These are phyloP conservation scores for Turritis glabra DNA, from an alignment of 345 rosid species.

Conservation along the genomic window DNA sequence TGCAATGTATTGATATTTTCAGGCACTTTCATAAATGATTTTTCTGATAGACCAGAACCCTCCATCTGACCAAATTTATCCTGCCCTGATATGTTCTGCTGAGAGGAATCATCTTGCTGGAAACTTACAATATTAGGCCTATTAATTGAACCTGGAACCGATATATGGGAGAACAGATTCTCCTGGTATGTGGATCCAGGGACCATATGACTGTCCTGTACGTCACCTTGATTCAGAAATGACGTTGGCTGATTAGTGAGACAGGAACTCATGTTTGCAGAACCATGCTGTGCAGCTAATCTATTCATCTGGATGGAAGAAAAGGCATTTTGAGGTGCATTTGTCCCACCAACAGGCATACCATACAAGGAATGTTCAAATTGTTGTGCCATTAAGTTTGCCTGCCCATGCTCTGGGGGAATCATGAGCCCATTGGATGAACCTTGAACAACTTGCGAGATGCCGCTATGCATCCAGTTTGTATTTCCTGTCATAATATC, in stretches of 20 bases:
- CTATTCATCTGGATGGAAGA: slow-evolving; percentile 58
- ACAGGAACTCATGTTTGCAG: slow-evolving; percentile 52
- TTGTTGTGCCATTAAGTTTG: slow-evolving; percentile 56
- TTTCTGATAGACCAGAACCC: slow-evolving; percentile 44
- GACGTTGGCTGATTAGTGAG: slow-evolving; percentile 49
- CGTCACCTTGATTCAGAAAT: slow-evolving; percentile 47
- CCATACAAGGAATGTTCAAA: slow-evolving; percentile 72
- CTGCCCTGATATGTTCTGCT: slow-evolving; percentile 41
- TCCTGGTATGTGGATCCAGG: slow-evolving; percentile 56
- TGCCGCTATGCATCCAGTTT: slow-evolving; percentile 56
- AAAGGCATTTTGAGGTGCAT: slow-evolving; percentile 46
- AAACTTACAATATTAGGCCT: slow-evolving; percentile 48
- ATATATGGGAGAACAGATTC: slow-evolving; percentile 39
- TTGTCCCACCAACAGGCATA: slow-evolving; percentile 52
- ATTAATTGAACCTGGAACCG: slow-evolving; percentile 46
- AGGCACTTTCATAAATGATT: slow-evolving; percentile 44
- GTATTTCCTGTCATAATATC: slow-evolving; percentile 53
- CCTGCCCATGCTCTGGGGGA: slow-evolving; percentile 66
- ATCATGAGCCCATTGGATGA: slow-evolving; percentile 56
- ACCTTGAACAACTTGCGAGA: slow-evolving; percentile 55
- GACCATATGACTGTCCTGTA: slow-evolving; percentile 50
- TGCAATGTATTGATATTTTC: slow-evolving; percentile 45
- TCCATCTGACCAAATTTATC: slow-evolving; percentile 47
- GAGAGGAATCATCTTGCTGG: slow-evolving; percentile 46
- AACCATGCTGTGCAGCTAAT: slow-evolving; percentile 45